A percentile compares a stretch with the other conserved stretches of the same genome.
Evolutionary conservation across 805 yeast genomes (phyloP).

Genomic region (Teunomyces aglyptinius): DNA sequence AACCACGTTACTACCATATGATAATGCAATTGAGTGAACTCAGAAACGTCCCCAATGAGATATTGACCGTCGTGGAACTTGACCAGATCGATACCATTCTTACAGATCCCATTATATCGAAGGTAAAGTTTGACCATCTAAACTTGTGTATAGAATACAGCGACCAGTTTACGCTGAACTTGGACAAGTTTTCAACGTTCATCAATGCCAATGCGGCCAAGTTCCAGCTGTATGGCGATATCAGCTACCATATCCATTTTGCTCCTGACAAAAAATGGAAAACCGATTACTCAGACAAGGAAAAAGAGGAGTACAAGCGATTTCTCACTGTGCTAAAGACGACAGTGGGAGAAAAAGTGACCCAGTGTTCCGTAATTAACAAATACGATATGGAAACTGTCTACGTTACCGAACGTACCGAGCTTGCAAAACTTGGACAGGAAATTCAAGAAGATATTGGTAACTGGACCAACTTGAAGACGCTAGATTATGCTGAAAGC

Average conservation of each 20-base stretch:
- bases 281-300: slow-evolving; percentile 22
- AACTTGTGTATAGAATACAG: slow-evolving; percentile 34
- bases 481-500: slow-evolving; percentile 39
- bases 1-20: slow-evolving; percentile 27
- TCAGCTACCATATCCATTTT: slow-evolving; percentile 37
- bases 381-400: slow-evolving; percentile 35
- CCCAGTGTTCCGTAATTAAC: slow-evolving; percentile 38
- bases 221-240: slow-evolving; percentile 17
- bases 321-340: slow-evolving; percentile 23
- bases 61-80: slow-evolving; percentile 17
- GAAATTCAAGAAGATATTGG: slow-evolving; percentile 37
- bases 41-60: slow-evolving; percentile 14
- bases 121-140: slow-evolving; percentile 17
- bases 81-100: slow-evolving; percentile 16
- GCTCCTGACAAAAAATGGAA: slow-evolving; percentile 30
- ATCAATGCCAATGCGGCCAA: slow-evolving; percentile 15
- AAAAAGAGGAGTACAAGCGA: slow-evolving; percentile 22
- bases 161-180: slow-evolving; percentile 24
- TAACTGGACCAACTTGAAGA: slow-evolving; percentile 32
- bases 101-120: slow-evolving; percentile 10
- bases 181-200: slow-evolving; percentile 20
- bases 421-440: slow-evolving; percentile 29
- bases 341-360: slow-evolving; percentile 27
- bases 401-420: slow-evolving; percentile 33
- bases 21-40: slow-evolving; percentile 24